phyloP scores from a whole-genome alignment of 768 basidiomycete genomes.

The Hemileccinum impolitum region DNA sequence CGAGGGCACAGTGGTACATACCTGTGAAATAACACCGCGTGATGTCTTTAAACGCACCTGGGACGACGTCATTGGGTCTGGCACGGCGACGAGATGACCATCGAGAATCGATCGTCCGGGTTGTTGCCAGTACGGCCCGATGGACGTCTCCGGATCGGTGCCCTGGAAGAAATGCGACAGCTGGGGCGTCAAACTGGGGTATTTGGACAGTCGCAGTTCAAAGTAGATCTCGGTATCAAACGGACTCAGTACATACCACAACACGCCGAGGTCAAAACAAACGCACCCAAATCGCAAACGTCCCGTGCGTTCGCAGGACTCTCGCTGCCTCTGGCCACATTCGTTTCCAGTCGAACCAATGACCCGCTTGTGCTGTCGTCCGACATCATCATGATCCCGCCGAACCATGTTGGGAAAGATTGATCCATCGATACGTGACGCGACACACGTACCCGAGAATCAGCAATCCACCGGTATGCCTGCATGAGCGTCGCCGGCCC shows the following conservation, averaged over 20 bases:
- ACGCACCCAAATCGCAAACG: conserved; percentile 70
- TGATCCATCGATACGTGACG: no score
- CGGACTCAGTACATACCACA: no score
- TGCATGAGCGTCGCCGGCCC: conserved; percentile 97
- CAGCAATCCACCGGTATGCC: conserved; percentile 97
- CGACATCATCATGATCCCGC: no score
- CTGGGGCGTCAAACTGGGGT: conserved; percentile 53
- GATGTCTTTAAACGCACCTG: conserved; percentile 37
- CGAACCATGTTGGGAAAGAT: no score
- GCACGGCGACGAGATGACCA: conserved; percentile 66
- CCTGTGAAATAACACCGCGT: conserved; percentile 60
- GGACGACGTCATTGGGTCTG: conserved; percentile 42
- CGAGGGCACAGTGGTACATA: no score
- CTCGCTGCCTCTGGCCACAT: conserved; percentile 68
- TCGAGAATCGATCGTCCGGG: conserved; percentile 78
- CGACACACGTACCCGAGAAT: conserved; percentile 78
- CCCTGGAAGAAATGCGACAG: conserved; percentile 67
- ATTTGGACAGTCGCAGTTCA: conserved; percentile 62
- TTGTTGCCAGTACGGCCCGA: conserved; percentile 77
- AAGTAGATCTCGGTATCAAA: conserved; percentile 71
- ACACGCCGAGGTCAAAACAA: no score
- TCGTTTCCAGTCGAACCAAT: conserved; percentile 77
- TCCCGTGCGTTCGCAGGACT: conserved; percentile 58
- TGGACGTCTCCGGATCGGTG: conserved; percentile 44
- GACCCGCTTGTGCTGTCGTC: conserved; percentile 67